These are phyloP conservation scores for Aspergillus eucalypticola DNA, from an alignment of 2,329 filamentous ascomycete species.

Conservation along the genomic window DNA sequence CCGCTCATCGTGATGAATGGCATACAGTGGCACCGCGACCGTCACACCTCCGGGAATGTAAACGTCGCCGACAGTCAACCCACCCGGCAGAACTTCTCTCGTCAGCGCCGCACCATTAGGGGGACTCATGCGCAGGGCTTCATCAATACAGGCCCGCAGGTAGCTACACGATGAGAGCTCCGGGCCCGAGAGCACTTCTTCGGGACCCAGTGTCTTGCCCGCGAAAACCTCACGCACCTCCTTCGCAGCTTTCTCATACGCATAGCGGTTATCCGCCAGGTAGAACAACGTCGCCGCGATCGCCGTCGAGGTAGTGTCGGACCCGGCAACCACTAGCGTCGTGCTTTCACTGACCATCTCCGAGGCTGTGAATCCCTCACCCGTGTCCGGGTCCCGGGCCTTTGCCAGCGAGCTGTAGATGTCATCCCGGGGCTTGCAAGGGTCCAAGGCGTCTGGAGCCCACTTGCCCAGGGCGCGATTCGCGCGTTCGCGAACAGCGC, in stretches of 20 bases:
- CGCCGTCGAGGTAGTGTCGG: background rate
- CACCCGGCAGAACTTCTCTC: background rate
- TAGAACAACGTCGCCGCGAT: background rate
- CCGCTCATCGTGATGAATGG: background rate
- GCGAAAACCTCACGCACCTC: background rate
- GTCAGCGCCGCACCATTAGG: background rate
- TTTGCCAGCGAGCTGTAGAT: background rate
- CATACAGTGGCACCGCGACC: background rate
- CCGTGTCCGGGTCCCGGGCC: background rate
- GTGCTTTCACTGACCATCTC: background rate
- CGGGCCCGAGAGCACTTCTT: background rate
- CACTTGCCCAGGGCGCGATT: background rate
- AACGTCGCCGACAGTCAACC: background rate
- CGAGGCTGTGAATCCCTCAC: background rate
- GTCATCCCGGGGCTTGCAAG: background rate
- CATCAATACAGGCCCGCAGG: background rate
- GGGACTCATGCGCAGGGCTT: background rate
- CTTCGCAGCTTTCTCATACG: background rate
- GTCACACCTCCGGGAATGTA: background rate
- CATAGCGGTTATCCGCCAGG: background rate
- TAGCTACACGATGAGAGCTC: background rate
- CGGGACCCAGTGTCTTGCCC: background rate
- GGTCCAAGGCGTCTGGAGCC: background rate
- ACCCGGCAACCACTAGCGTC: background rate
- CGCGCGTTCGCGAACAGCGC: background rate